Evolutionary conservation across 106 monocot genomes (phyloP), one percentile per base, ranked within the genome.

Genomic region (Dendrobium chrysotoxum): DNA sequence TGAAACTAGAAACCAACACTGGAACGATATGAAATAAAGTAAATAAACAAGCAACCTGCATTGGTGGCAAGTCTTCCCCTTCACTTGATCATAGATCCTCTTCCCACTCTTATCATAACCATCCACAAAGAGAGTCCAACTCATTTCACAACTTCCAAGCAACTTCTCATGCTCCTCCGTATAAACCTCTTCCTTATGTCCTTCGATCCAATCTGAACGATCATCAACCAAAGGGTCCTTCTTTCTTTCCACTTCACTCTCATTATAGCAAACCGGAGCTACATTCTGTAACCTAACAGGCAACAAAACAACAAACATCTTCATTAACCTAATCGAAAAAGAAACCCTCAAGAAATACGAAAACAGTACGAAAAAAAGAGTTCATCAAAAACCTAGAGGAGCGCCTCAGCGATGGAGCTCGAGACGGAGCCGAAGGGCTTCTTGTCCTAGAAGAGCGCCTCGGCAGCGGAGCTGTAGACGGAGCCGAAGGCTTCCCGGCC

Each of bases 41-140:
- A 53, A 18, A 77, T 28, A 41, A 8, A 23, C 5, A 23, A 13
- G 40, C 1, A 77, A 93, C 96, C 96, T 90, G 93, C 96, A 96
- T 75, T 96, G 96, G 76, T 96, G 96, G 42, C 96, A 96, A 42
- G 93, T 87, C 55, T 92, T 88, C 46, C 96, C 96, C 42, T 73
- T 86, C 4, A 86, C 72, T 23, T 75, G 93, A 86, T 96, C 93
- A 81, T 96, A 93, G 10, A 96, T 84, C 20, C 96, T 87, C 61
- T 30, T 88, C 72, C 93, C 93, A 61, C 87, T 80, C 23, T 80
- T 75, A 39, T 76, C 88, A 82, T 83, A 93, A 15, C 93, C 93
- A 85, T 96, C 96, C 77, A 90, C 92, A 85, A 92, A 96, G 47
- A 96, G 90, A 75, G 84, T 90, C 96, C 96, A 96, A 39, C 79